phyloP scores from a whole-genome alignment of 192 early-diverging fungal genomes.

The Phlyctochytrium arcticum region DNA sequence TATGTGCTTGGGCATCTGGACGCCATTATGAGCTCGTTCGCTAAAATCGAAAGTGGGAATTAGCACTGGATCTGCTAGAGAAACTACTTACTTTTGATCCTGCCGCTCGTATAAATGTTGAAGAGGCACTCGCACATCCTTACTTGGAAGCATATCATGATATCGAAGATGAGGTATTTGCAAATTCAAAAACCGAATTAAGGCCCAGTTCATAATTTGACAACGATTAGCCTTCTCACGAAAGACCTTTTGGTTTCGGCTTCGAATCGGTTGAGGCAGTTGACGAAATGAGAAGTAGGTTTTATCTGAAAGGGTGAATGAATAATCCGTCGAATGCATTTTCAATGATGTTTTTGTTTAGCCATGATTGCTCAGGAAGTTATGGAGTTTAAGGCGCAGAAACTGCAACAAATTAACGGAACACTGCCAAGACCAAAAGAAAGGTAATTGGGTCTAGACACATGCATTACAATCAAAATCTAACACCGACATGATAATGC shows the following conservation, averaged over 20 bases:
- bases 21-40: background rate
- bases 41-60: too few relatives aligned
- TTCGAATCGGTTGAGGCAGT: conserved; percentile 74
- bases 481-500: background rate
- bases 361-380: conserved; percentile 44
- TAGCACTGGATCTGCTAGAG: conserved; percentile 83
- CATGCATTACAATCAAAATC: too few relatives aligned
- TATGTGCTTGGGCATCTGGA: conserved; percentile 2
- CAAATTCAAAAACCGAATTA: too few relatives aligned
- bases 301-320: too few relatives aligned
- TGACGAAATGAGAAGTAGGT: conserved; percentile 74
- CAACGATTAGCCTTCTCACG: conserved; percentile 59
- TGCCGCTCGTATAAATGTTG: conserved; percentile 84
- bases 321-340: too few relatives aligned
- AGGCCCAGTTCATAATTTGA: too few relatives aligned
- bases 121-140: conserved; percentile 87
- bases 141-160: conserved; percentile 94
- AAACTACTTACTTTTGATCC: conserved; percentile 91
- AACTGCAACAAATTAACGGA: conserved; percentile 39
- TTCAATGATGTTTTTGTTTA: background rate
- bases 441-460: conserved; percentile 21
- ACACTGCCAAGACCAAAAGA: conserved; percentile 19
- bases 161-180: conserved; percentile 65
- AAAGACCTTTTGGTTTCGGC: conserved; percentile 71
- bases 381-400: conserved; percentile 51